phyloP scores from a whole-genome alignment of 148 eudicot species.

The Nepenthes gracilis region DNA sequence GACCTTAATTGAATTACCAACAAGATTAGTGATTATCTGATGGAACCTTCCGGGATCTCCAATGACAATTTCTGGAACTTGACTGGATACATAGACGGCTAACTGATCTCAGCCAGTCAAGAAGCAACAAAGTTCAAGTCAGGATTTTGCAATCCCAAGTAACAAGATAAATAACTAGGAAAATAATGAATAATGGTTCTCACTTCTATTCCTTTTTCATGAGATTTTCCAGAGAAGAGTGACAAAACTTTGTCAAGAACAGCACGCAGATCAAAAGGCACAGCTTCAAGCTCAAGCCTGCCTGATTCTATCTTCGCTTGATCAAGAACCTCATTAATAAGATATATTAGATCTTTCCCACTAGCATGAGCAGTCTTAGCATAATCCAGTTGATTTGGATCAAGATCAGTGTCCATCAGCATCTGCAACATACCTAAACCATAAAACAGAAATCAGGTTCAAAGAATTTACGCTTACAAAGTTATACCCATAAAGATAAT shows the following conservation, averaged over 20 bases:
- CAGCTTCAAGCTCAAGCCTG: slow-evolving; percentile 83
- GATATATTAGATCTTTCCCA: slow-evolving; percentile 69
- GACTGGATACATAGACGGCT: slow-evolving; percentile 75
- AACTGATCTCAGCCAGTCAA: slow-evolving; percentile 33
- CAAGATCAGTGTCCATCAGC: slow-evolving; percentile 82
- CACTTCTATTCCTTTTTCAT: slow-evolving; percentile 75
- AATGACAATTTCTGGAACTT: slow-evolving; percentile 62
- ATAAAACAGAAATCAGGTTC: slow-evolving; percentile 1
- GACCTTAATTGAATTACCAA: slow-evolving; percentile 92
- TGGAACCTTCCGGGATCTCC: slow-evolving; percentile 87
- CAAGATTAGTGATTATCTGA: slow-evolving; percentile 88
- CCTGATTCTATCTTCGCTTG: slow-evolving; percentile 98
- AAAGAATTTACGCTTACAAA: not conserved
- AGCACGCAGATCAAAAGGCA: slow-evolving; percentile 67
- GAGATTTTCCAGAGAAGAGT: slow-evolving; percentile 59
- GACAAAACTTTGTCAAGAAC: slow-evolving; percentile 76
- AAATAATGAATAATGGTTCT: not conserved
- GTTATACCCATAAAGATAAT: not conserved
- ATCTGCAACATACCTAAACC: slow-evolving; percentile 79
- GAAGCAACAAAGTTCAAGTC: slow-evolving; percentile 3
- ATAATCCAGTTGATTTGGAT: slow-evolving; percentile 58
- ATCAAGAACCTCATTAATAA: slow-evolving; percentile 87
- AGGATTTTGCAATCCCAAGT: slow-evolving; percentile 1
- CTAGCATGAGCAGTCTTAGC: slow-evolving; percentile 77
- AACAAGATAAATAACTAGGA: not conserved